Base-by-base conservation (phyloP, 805 yeast species). In the Candida khao-thaluensis region DNA sequence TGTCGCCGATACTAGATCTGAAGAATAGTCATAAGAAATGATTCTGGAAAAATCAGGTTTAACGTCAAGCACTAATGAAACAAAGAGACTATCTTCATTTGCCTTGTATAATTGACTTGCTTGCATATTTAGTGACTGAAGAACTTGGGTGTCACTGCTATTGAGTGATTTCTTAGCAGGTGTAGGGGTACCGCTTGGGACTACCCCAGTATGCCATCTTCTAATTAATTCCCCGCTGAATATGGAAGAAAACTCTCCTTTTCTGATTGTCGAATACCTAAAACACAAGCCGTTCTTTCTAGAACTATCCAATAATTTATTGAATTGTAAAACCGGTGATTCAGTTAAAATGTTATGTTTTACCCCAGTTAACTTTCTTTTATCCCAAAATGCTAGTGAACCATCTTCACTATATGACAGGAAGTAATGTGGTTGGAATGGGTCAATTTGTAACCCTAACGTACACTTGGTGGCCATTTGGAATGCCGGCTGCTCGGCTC, bases 331-430 rank as follows among this genome's bases (percentile, higher is more conserved):
- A 9, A 78, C 56, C 0, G 90, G 89, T 3, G 73, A 66, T 14
- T 81, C 82, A 20, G 68, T 59, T 12, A 61, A 51, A 4, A 56
- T 57, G 11, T 32, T 39, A 27, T 39, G 43, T 28, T 49, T 53
- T 11, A 32, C 37, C 26, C 43, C 51, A 16, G 59, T 51, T 32
- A 85, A 56, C 47, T 74, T 81, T 47, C 95, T 67, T 46, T 87
- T 71, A 56, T 85, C 95, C 86, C 90, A 90, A 6, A 90, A 69
- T 0, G 91, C 82, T 35, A 89, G 62, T 0, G 93, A 77, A 1
- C 96, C 95, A 52, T 85, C 91, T 50, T 89, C 96, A 37, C 86
- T 78, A 46, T 77, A 77, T 0, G 95, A 81, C 12, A 87, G 78
- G 57, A 90, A 86, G 45, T 76, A 71, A 58, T 77, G 73, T 9